A percentile compares a stretch with the other conserved stretches of the same genome.
These are phyloP conservation scores for Antarctomyces pellizariae DNA, from an alignment of 495 filamentous ascomycete genomes.

Conservation along the genomic window DNA sequence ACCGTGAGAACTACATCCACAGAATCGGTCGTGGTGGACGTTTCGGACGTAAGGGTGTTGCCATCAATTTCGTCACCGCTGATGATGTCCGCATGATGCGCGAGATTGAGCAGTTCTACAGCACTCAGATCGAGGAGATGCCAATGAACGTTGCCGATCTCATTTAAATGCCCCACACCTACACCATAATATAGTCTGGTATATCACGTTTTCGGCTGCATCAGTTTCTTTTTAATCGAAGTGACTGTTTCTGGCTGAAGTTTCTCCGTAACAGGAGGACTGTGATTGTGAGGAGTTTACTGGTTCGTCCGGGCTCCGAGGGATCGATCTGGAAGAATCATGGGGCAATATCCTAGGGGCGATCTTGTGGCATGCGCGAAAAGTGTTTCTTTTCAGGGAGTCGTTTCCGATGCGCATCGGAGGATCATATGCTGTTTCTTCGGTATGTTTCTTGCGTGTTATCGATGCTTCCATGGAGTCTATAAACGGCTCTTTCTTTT, in stretches of 20 bases:
- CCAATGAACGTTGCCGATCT: slow-evolving; percentile 65
- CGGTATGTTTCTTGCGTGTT: slow-evolving; percentile 8
- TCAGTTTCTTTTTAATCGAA: slow-evolving; percentile 6
- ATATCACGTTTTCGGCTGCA: slow-evolving; percentile 10
- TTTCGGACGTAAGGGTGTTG: slow-evolving; percentile 99
- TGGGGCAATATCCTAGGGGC: slow-evolving; percentile 12
- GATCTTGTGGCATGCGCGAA: slow-evolving; percentile 6
- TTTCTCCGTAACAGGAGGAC: slow-evolving; percentile 7
- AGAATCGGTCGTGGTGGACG: slow-evolving; percentile 95
- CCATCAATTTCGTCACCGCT: slow-evolving; percentile 98
- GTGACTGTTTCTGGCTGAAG: slow-evolving; percentile 3
- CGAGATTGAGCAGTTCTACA: slow-evolving; percentile 77
- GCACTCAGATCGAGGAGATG: slow-evolving; percentile 70
- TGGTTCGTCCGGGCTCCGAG: slow-evolving; percentile 12
- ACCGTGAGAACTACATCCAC: slow-evolving; percentile 99
- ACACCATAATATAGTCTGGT: slow-evolving; percentile 5
- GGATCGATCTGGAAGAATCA: slow-evolving; percentile 8
- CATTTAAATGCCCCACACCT: slow-evolving; percentile 20
- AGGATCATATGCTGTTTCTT: too few species aligned
- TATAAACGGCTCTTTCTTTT: slow-evolving; percentile 10
- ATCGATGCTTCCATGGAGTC: slow-evolving; percentile 11
- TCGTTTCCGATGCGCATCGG: too few species aligned
- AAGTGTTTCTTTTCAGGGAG: too few species aligned
- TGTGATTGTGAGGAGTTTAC: slow-evolving; percentile 12
- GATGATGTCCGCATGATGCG: slow-evolving; percentile 99